A percentile compares a stretch with the other conserved stretches of the same genome.
Conservation (phyloP, 768 basidiomycete genomes). For the Tylopilus balloui region DNA sequence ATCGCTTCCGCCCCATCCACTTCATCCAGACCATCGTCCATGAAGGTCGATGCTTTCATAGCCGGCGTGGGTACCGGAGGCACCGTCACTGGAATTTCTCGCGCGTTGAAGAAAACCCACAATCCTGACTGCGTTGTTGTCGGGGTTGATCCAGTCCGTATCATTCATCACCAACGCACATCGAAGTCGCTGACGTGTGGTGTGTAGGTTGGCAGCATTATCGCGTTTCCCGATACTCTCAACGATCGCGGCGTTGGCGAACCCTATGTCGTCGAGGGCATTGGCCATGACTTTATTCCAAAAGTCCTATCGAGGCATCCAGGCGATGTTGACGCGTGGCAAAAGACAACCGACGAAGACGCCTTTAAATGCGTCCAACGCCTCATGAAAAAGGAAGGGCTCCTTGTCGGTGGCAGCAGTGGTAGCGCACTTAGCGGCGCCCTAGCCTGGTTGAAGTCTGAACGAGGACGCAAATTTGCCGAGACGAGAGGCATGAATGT, state of each 20-base stretch:
- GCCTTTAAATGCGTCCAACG: constrained; percentile 70
- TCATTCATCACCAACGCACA: not conserved
- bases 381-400: constrained; percentile 80
- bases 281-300: constrained; percentile 92
- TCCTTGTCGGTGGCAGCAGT: constrained; percentile 91
- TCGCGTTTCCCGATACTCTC: constrained; percentile 65
- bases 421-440: constrained; percentile 82
- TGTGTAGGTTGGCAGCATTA: constrained; percentile 78
- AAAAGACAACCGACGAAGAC: constrained; percentile 81
- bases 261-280: constrained; percentile 87
- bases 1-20: constrained; percentile 64
- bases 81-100: constrained; percentile 83
- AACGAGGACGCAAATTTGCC: constrained; percentile 59
- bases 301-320: constrained; percentile 71
- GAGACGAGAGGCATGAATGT: constrained; percentile 76
- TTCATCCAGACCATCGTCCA: constrained; percentile 52
- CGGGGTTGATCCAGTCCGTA: constrained; percentile 84
- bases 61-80: constrained; percentile 94
- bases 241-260: constrained; percentile 46
- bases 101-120: constrained; percentile 73
- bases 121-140: constrained; percentile 71
- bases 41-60: constrained; percentile 76
- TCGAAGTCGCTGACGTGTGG: constrained; percentile 6
- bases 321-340: constrained; percentile 66
- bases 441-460: constrained; percentile 69